Percentiles rank a stretch among this genome's conserved stretches.
Evolutionary conservation across 495 filamentous ascomycete genomes (phyloP).

Genomic region (Aspergillus sclerotiicarbonarius): DNA sequence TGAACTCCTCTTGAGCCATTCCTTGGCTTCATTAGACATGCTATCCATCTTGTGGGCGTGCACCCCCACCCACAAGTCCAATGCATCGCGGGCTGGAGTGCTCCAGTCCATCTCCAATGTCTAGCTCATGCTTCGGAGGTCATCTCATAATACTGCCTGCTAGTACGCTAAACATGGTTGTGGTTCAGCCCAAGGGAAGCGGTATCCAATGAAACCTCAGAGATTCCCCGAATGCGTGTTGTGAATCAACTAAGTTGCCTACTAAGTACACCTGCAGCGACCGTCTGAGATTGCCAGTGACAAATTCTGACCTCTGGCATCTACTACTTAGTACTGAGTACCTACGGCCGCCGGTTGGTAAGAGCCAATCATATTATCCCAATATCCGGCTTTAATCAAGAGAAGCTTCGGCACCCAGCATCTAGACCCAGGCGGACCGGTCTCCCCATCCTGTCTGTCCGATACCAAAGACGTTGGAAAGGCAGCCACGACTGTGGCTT

Average conservation of each 20-base stretch:
- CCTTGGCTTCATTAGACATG: too few relatives aligned
- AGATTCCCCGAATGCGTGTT: not conserved
- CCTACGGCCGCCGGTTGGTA: too few relatives aligned
- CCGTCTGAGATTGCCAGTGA: not conserved
- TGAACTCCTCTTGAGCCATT: too few relatives aligned
- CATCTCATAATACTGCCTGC: not conserved
- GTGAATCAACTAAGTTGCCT: too few relatives aligned
- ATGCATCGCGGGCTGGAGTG: too few relatives aligned
- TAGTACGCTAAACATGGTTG: not conserved
- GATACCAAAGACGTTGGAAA: not conserved
- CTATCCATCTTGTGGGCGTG: too few relatives aligned
- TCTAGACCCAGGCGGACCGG: not conserved
- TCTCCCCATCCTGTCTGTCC: too few relatives aligned
- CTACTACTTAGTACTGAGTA: too few relatives aligned
- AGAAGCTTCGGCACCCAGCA: not conserved
- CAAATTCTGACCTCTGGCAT: not conserved
- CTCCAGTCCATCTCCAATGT: not conserved
- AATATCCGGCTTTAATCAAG: not conserved
- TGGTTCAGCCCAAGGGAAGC: not conserved
- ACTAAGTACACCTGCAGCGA: not conserved
- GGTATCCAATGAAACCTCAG: not conserved
- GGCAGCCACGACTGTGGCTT: not conserved
- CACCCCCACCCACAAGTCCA: too few relatives aligned
- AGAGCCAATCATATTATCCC: not conserved
- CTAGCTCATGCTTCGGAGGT: not conserved